Evolutionary conservation across 805 yeast species (phyloP).

Genomic region (Candida coquimbonensis): DNA sequence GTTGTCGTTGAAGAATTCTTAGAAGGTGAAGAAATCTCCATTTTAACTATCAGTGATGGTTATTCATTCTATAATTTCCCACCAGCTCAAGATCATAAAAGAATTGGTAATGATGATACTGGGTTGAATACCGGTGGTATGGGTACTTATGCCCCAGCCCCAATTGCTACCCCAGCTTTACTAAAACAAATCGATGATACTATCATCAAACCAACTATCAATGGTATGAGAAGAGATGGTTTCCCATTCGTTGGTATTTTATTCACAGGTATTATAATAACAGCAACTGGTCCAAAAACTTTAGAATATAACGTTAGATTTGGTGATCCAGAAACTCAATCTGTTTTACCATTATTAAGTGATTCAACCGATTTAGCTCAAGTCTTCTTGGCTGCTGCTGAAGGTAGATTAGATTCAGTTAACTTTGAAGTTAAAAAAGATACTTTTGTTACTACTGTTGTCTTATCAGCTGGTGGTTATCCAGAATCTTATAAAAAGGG

Average conservation of each 20-base stretch:
- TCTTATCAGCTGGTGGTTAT: slow-evolving; percentile 94
- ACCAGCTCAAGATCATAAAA: slow-evolving; percentile 97
- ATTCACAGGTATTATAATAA: slow-evolving; percentile 91
- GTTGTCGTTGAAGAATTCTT: slow-evolving; percentile 93
- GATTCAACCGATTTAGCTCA: slow-evolving; percentile 89
- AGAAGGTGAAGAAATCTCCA: slow-evolving; percentile 95
- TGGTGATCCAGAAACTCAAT: slow-evolving; percentile 99
- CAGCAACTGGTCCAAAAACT: slow-evolving; percentile 86
- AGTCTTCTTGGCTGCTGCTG: slow-evolving; percentile 88
- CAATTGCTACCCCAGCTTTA: slow-evolving; percentile 76
- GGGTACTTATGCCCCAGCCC: slow-evolving; percentile 99
- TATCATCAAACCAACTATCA: slow-evolving; percentile 86
- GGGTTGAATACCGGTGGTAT: slow-evolving; percentile 99
- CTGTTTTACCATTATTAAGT: slow-evolving; percentile 80
- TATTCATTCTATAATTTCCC: slow-evolving; percentile 87
- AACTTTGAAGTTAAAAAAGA: slow-evolving; percentile 42
- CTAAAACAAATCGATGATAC: slow-evolving; percentile 61
- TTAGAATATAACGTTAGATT: slow-evolving; percentile 96
- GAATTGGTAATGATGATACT: slow-evolving; percentile 86
- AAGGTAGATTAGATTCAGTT: slow-evolving; percentile 88
- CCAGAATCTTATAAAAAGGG: slow-evolving; percentile 86
- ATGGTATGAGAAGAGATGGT: slow-evolving; percentile 94
- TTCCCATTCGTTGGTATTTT: slow-evolving; percentile 93
- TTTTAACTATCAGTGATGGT: slow-evolving; percentile 89
- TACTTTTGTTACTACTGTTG: slow-evolving; percentile 84